Evolutionary conservation across 176 grass and related monocot genomes (phyloP), one percentile per base, ranked within the genome.

Genomic region (Guadua angustifolia): DNA sequence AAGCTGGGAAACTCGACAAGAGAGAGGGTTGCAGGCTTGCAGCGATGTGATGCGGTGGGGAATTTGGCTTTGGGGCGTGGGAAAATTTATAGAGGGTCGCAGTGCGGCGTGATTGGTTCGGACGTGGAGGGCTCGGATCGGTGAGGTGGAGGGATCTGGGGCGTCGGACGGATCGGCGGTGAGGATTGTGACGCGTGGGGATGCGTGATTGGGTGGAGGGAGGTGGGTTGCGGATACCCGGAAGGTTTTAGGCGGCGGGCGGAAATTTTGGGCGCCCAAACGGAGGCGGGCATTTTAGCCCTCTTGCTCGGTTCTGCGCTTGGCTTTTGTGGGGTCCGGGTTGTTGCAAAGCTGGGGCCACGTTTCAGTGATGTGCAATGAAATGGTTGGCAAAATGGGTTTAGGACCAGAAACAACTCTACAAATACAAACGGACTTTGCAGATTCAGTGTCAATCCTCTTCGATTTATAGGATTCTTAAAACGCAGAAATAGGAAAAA

Each of bases 81-180:
- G 17, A 21, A 0, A 0, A 58, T 89, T 66, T 88, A 89, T 84
- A 74, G 1, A 68, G 15, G 1, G 4, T 39, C 0, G 49, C 0
- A 14, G 10, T 21, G 47, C 21, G 16, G 3, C 1, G 40, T 56
- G 87, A 89, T 75, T 89, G 75, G 87, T 8, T 8, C 69, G 5
- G 11, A 15, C 19, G 39, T 5, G 7, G 60, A n/a, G 21, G 59
- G 7, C 59, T 4, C 26, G 40, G 87, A 89, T 89, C 40, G 40
- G 7, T 88, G 81, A 68, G 38, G 70, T 89, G 82, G 69, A 64
- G 2, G 0, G 36, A 84, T 86, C 71, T 6, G 11, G 1, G 1
- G 4, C 71, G 81, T 88, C 8, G 12, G 36, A 6, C 0, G 0
- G 11, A 43, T 73, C 17, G 47, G 5, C 46, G 75, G 87, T 5